Percentiles rank a stretch among this genome's conserved stretches.
Conservation (phyloP, 2,329 filamentous ascomycete species). For the Stagonosporopsis chrysanthemi region DNA sequence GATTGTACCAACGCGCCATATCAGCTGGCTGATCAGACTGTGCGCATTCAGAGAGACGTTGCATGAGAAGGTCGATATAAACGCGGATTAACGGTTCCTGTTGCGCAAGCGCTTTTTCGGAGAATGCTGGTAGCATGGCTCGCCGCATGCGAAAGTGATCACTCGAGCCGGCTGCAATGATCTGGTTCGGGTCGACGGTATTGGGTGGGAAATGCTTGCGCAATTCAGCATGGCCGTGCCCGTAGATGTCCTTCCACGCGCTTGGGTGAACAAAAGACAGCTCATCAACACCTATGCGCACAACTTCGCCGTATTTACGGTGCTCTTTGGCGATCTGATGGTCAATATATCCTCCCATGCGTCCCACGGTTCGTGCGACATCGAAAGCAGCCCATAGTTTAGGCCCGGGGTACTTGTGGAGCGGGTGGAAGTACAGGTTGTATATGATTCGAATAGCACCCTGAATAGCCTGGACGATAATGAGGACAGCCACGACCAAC, state of each 20-base stretch:
- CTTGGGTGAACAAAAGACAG: constrained; percentile 50
- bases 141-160: constrained; percentile 51
- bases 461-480: background rate
- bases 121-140: constrained; percentile 49
- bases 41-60: constrained; percentile 11
- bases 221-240: constrained; percentile 33
- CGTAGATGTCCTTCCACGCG: constrained; percentile 45
- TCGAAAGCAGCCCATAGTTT: constrained; percentile 45
- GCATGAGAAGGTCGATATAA: constrained; percentile 22
- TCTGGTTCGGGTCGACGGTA: constrained; percentile 40
- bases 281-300: constrained; percentile 52
- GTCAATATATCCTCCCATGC: constrained; percentile 33
- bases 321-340: constrained; percentile 42
- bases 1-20: constrained; percentile 30
- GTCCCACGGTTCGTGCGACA: constrained; percentile 42
- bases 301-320: constrained; percentile 51
- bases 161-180: constrained; percentile 43
- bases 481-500: background rate
- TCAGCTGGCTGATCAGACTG: constrained; percentile 7
- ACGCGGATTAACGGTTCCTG: constrained; percentile 23
- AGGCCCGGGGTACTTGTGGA: constrained; percentile 55
- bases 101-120: constrained; percentile 21
- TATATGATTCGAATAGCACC: constrained; percentile 2
- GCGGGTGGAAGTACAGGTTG: constrained; percentile 47
- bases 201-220: constrained; percentile 25